Evolutionary conservation across 352 stramenopile genomes (phyloP), one percentile per base, ranked within the genome.

Genomic region (Pseudoperonospora humuli): DNA sequence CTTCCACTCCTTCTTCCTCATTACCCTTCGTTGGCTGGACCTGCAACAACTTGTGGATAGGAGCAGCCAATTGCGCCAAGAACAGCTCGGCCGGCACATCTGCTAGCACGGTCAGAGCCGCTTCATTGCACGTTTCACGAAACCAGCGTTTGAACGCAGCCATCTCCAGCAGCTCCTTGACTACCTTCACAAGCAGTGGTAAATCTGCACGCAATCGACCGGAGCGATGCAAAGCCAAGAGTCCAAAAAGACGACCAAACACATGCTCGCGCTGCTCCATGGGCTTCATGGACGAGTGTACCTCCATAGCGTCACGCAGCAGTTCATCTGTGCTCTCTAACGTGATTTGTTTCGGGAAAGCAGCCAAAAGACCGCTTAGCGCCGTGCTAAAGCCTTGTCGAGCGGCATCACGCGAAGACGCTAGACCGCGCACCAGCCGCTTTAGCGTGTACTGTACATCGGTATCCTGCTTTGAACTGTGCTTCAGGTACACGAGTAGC

Each of bases 211-310:
- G 64, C 21, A 95, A 52, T 5, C 83, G 65, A 8, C 74, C 77
- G 6, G 76, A 93, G 40, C 80, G 76, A 33, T 87, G 68, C 41
- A 96, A 41, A 14, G 84, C 81, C 37, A 94, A 64, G 42, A 94
- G 62, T 4, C 84, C 86, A 41, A 96, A 94, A 15, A 96, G 63
- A 13, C 84, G 82, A 13, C 87, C 87, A 51, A 96, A 93, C 73
- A 94, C 83, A 67, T 93, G 75, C 47, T 96, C 87, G 39, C 87
- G 74, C 66, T 96, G 84, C 52, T 96, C 87, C 75, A 93, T 90
- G 44, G 80, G 79, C 54, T 95, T 95, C 78, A 96, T 93, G 45
- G 66, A 80, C 36, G 61, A 67, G 34, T 75, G 73, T 21, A 89
- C 63, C 51, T 93, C 62, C 78, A 93, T 95, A 41, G 81, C 61